Evolutionary conservation across 1,284 basidiomycete genomes (phyloP).

Genomic region (Retiboletus flavoniger): DNA sequence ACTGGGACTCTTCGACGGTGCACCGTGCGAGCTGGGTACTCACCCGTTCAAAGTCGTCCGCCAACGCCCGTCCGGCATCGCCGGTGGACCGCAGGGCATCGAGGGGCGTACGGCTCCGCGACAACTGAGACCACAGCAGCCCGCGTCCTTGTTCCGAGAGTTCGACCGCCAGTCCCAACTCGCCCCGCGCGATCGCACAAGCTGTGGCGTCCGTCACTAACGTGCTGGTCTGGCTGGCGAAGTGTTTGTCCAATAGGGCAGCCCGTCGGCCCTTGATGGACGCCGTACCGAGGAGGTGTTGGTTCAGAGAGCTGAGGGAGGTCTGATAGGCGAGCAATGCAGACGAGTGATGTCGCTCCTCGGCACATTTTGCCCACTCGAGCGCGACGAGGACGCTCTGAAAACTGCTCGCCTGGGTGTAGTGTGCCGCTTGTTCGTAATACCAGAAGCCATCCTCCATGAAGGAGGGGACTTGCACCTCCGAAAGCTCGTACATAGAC

Average conservation of each 20-base stretch:
- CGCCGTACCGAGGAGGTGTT: constrained; percentile 18
- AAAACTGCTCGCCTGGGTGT: not conserved
- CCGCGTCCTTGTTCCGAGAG: constrained; percentile 32
- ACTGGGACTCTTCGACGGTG: not conserved
- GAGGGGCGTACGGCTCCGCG: constrained; percentile 26
- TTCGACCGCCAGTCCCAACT: constrained; percentile 25
- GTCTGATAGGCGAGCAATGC: constrained; percentile 25
- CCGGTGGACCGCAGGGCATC: constrained; percentile 19
- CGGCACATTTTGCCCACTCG: constrained; percentile 16
- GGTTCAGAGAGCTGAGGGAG: constrained; percentile 18
- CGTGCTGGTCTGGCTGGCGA: not conserved
- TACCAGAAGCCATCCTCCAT: constrained; percentile 20
- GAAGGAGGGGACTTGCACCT: not conserved
- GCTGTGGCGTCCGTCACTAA: constrained; percentile 28
- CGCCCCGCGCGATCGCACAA: constrained; percentile 24
- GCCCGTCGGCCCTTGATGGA: constrained; percentile 21
- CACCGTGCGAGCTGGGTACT: constrained; percentile 18
- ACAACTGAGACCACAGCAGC: constrained; percentile 29
- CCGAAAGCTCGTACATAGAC: not conserved
- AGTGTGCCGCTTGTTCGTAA: constrained; percentile 14
- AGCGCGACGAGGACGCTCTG: constrained; percentile 11
- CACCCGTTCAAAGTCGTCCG: constrained; percentile 26
- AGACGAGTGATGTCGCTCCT: constrained; percentile 18
- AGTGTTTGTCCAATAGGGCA: constrained; percentile 3
- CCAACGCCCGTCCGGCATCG: constrained; percentile 20